phyloP scores from a whole-genome alignment of 805 yeast species.

The Starmerella asiatica region DNA sequence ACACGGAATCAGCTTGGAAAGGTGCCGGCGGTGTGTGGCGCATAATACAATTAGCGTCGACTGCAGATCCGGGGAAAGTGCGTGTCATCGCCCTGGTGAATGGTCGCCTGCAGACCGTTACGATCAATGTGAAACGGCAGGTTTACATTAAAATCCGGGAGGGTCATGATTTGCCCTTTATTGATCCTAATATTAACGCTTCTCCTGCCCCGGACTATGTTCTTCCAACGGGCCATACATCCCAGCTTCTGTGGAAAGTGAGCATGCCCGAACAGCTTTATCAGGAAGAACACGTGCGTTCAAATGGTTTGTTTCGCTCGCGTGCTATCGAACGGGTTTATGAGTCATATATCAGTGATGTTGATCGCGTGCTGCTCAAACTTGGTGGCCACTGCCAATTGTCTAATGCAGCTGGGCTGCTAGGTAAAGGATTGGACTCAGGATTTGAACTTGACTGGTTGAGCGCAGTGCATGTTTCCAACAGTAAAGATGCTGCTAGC shows the following conservation, averaged over 20 bases:
- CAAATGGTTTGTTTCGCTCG: conserved; percentile 51
- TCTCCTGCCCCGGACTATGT: conserved; percentile 46
- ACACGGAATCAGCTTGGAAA: conserved; percentile 54
- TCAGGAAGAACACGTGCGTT: conserved; percentile 40
- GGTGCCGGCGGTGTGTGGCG: conserved; percentile 67
- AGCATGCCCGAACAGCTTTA: conserved; percentile 55
- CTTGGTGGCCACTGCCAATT: conserved; percentile 63
- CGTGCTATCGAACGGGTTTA: conserved; percentile 53
- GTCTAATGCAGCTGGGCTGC: conserved; percentile 57
- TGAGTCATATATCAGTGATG: conserved; percentile 55
- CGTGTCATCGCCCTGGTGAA: conserved; percentile 58
- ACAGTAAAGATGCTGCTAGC: neutral
- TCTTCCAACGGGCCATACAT: conserved; percentile 53
- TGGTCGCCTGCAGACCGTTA: conserved; percentile 58
- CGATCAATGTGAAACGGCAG: conserved; percentile 60
- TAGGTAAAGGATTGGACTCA: conserved; percentile 70
- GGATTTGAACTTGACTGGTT: conserved; percentile 64
- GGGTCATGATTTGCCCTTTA: conserved; percentile 12
- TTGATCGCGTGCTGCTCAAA: conserved; percentile 64
- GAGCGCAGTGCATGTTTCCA: conserved; percentile 19
- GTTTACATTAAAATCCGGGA: conserved; percentile 52
- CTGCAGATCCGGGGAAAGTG: conserved; percentile 51
- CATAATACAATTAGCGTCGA: conserved; percentile 50
- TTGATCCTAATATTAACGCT: conserved; percentile 17
- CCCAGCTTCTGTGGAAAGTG: conserved; percentile 42